phyloP scores from a whole-genome alignment of 371 early-diverging fungal genomes.

The Mucor irregularis region DNA sequence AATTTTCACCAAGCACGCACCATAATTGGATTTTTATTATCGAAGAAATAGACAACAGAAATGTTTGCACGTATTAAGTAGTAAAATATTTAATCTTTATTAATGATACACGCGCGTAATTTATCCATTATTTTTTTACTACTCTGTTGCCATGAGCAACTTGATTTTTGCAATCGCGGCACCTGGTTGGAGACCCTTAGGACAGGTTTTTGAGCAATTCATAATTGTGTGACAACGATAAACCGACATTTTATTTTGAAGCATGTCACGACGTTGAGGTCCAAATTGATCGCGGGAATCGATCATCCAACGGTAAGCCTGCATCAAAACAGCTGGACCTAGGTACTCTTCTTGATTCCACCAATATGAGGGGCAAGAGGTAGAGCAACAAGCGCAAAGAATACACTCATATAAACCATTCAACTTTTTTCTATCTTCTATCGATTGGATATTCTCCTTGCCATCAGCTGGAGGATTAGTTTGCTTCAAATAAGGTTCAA shows the following conservation, averaged over 20 bases:
- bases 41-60: too few species aligned
- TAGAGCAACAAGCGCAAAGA: conserved; percentile 97
- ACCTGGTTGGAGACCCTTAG: conserved; percentile 97
- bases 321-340: conserved; percentile 95
- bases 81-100: too few species aligned
- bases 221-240: conserved; percentile 99
- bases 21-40: too few species aligned
- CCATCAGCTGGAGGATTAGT: conserved; percentile 66
- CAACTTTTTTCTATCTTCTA: conserved; percentile 93
- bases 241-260: conserved; percentile 94
- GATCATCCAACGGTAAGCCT: conserved; percentile 98
- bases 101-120: too few species aligned
- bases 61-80: too few species aligned
- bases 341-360: conserved; percentile 95
- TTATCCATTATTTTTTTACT: conserved; percentile 28
- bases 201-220: conserved; percentile 97
- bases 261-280: conserved; percentile 80
- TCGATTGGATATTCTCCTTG: conserved; percentile 88
- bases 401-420: conserved; percentile 98
- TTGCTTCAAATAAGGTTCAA: conserved; percentile 94
- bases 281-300: conserved; percentile 95
- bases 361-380: conserved; percentile 97
- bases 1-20: too few species aligned
- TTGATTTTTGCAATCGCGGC: conserved; percentile 95
- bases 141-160: conserved; percentile 87